Evolutionary conservation across 805 yeast species (phyloP), one percentile per base, ranked within the genome.

Genomic region (Yamadazyma olivae): DNA sequence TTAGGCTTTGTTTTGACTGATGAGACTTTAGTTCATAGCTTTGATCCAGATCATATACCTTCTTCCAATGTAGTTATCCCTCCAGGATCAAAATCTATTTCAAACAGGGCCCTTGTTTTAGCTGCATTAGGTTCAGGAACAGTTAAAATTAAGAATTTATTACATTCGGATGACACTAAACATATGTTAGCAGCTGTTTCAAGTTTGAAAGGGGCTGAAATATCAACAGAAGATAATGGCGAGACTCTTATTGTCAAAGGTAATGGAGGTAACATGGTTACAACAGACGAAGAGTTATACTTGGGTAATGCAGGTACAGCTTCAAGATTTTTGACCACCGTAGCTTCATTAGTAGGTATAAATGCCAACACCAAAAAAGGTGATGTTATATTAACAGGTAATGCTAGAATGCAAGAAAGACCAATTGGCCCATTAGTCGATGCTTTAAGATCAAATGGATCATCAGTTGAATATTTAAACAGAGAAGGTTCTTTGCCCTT

Each of bases 251-350:
- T 91, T 30, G 77, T 91, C 20, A 77, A 79, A 33, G 90, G 91
- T 35, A 90, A 90, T 44, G 93, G 93, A 41, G 97, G 97, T 39
- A 64, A 78, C 20, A 60, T 87, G 44, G 51, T 67, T 20, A 82
- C 95, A 3, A 74, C 81, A 33, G 62, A 66, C 13, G 77, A 80
- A 35, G 83, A 80, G 43, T 68, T 93, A 39, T 93, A 88, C 61
- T 71, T 93, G 44, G 99, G 99, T 39, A 93, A 93, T 55, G 98
- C 99, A 1, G 99, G 99, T 47, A 93, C 99, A 29, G 98, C 99
- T 3, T 86, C 97, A 5, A 76, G 99, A 53, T 93, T 93, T 59
- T 74, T 93, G 54, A 86, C 97, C 2, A 78, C 96, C 2, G 91
- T 93, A 19, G 96, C 95, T 14, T 75, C 95, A n/a, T 68, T 90